phyloP scores from a whole-genome alignment of 2,329 filamentous ascomycete genomes.

The Exophiala sp. region DNA sequence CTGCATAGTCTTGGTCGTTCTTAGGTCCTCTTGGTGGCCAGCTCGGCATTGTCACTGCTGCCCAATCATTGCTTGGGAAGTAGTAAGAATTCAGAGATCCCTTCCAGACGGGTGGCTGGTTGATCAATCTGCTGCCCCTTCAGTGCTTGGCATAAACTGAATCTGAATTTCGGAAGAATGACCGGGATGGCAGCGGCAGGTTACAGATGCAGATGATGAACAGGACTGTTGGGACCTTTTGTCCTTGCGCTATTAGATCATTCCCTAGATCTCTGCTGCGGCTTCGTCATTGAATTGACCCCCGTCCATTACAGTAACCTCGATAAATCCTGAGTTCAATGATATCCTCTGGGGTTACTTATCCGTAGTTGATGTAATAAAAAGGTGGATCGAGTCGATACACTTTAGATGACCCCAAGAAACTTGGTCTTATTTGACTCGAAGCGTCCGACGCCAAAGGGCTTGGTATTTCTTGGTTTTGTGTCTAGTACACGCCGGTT shows the following conservation, averaged over 20 bases:
- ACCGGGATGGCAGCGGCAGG: not conserved
- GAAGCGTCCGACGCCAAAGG: conserved; percentile 4
- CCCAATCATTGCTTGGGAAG: not conserved
- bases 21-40: not conserved
- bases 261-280: too few relatives aligned
- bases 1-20: not conserved
- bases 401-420: not conserved
- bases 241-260: too few relatives aligned
- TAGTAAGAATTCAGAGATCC: not conserved
- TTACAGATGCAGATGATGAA: not conserved
- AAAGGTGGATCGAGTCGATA: too few relatives aligned
- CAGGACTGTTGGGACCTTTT: too few relatives aligned
- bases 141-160: conserved; percentile 1
- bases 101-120: not conserved
- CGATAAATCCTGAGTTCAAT: too few relatives aligned
- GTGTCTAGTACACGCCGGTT: conserved; percentile 1
- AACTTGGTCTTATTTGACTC: too few relatives aligned
- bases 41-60: not conserved
- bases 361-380: too few relatives aligned
- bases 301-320: too few relatives aligned
- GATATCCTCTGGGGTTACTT: too few relatives aligned
- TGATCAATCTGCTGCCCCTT: not conserved
- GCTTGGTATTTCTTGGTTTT: conserved; percentile 20
- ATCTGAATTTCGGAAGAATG: not conserved
- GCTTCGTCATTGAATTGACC: too few relatives aligned